Evolutionary conservation across 2,329 filamentous ascomycete species (phyloP).

Genomic region (Calycina herbarum): DNA sequence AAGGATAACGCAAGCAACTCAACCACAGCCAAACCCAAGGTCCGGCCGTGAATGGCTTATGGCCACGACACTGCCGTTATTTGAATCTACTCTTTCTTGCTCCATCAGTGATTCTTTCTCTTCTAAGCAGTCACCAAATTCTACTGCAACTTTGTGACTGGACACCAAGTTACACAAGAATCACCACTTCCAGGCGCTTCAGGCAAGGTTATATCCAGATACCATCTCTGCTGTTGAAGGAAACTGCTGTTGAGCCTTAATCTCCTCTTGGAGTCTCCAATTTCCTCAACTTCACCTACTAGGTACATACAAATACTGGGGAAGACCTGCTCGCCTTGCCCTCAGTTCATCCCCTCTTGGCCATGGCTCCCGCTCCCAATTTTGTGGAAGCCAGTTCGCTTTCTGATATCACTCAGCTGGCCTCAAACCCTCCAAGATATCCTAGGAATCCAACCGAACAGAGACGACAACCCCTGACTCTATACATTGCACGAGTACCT

Average conservation of each 20-base stretch:
- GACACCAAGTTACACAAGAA: no score
- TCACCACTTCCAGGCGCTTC: no score
- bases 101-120: neutral
- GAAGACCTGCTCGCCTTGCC: neutral
- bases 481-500: constrained; percentile 93
- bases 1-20: constrained; percentile 1
- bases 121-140: neutral
- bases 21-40: neutral
- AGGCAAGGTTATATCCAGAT: no score
- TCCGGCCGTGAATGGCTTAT: neutral
- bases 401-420: constrained; percentile 74
- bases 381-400: constrained; percentile 78
- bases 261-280: no score
- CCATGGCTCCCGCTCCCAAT: neutral
- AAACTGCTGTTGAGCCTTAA: no score
- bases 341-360: neutral
- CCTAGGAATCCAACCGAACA: constrained; percentile 73
- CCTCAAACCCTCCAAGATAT: constrained; percentile 83
- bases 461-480: constrained; percentile 68
- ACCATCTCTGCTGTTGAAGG: no score
- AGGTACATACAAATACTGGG: no score
- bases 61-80: neutral
- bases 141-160: no score
- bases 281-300: no score
- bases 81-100: neutral